These are phyloP conservation scores for Pythium sp. DNA, from an alignment of 352 stramenopile species.

Conservation along the genomic window DNA sequence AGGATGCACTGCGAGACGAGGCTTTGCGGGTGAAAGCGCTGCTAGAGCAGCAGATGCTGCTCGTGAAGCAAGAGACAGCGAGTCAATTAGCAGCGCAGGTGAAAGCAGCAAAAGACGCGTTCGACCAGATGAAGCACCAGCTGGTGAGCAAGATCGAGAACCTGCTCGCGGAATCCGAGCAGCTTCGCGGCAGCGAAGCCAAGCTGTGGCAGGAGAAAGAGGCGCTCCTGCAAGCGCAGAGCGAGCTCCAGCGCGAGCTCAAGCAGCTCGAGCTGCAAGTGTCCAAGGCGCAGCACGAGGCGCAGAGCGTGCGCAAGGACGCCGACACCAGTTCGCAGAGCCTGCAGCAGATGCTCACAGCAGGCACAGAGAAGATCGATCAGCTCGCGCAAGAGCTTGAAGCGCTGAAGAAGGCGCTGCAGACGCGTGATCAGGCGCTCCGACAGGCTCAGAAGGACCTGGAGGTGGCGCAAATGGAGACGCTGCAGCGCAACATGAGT, in stretches of 20 bases:
- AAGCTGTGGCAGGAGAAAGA: conserved; percentile 64
- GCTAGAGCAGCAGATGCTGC: conserved; percentile 19
- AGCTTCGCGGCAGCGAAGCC: conserved; percentile 37
- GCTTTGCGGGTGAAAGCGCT: conserved; percentile 14
- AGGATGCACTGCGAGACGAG: conserved; percentile 46
- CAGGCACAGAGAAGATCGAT: conserved; percentile 39
- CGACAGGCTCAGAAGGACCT: conserved; percentile 39
- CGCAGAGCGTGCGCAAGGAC: conserved; percentile 52
- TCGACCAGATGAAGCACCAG: conserved; percentile 50
- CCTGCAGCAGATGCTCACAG: conserved; percentile 38
- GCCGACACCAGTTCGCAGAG: conserved; percentile 39
- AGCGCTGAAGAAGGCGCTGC: conserved; percentile 34
- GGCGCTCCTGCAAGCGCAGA: conserved; percentile 29
- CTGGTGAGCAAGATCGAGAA: conserved; percentile 64
- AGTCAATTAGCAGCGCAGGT: conserved; percentile 9
- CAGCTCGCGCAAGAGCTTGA: conserved; percentile 41
- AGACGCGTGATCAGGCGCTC: conserved; percentile 38
- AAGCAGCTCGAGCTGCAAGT: conserved; percentile 49
- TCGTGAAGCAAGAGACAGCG: conserved; percentile 9
- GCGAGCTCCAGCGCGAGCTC: conserved; percentile 30
- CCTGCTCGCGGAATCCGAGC: conserved; percentile 47
- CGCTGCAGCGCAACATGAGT: conserved; percentile 32
- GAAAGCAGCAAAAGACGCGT: conserved; percentile 18
- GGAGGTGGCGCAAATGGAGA: conserved; percentile 43
- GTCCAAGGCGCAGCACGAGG: conserved; percentile 40